Conservation (phyloP, 2,329 filamentous ascomycete species). For the Cryphonectria nitschkei region DNA sequence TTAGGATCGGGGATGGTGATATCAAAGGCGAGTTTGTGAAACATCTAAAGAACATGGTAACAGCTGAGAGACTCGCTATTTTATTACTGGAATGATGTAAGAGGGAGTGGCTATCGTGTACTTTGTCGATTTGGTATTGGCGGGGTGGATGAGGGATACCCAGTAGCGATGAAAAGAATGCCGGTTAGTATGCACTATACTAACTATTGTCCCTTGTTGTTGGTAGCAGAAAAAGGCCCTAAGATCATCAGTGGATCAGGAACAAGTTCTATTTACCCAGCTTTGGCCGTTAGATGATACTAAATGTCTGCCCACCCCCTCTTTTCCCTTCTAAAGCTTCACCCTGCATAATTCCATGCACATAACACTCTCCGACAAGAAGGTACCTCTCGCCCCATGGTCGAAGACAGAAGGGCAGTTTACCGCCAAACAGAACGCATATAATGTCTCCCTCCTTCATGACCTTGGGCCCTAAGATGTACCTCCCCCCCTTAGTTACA, state of each 20-base stretch:
- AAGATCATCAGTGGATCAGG: background rate
- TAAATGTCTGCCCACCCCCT: background rate
- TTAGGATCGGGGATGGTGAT: background rate
- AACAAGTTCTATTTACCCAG: background rate
- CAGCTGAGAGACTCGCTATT: background rate
- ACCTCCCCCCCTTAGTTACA: background rate
- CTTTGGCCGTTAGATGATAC: background rate
- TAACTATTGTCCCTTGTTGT: background rate
- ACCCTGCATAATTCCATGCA: background rate
- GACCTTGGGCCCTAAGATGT: background rate
- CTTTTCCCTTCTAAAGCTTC: background rate
- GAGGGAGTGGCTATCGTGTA: background rate
- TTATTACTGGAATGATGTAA: background rate
- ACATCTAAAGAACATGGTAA: background rate
- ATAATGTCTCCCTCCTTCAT: background rate
- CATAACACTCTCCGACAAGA: conserved; percentile 4
- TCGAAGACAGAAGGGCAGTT: background rate
- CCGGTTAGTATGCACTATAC: background rate
- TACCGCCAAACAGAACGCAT: background rate
- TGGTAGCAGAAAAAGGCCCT: background rate
- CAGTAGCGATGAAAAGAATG: background rate
- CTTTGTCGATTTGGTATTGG: background rate
- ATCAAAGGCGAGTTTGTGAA: background rate
- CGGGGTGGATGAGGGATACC: background rate
- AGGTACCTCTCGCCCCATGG: background rate